Evolutionary conservation across 257 asterid species (phyloP).

Genomic region (Phtheirospermum japonicum): DNA sequence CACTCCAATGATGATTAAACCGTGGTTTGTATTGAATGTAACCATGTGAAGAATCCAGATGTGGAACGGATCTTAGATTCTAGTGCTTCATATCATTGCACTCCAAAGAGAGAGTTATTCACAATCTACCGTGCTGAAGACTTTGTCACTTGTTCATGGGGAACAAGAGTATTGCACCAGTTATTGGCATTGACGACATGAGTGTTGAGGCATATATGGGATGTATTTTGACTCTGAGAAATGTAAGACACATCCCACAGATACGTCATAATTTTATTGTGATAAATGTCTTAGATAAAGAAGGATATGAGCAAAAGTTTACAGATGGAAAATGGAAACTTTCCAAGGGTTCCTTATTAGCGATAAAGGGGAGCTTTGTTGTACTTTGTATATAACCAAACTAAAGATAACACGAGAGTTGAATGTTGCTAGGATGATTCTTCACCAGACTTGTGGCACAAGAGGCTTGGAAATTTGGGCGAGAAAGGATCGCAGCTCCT

Average conservation of each 20-base stretch:
- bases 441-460: neutral
- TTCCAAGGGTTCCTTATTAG: no score
- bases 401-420: neutral
- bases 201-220: no score
- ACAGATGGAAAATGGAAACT: no score
- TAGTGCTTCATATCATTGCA: constrained; percentile 7
- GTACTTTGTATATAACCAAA: no score
- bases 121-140: constrained; percentile 11
- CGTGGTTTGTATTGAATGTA: neutral
- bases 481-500: neutral
- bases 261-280: no score
- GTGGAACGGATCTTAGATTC: constrained; percentile 1
- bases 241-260: no score
- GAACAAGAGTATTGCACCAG: neutral
- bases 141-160: neutral
- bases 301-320: no score
- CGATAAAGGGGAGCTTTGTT: no score
- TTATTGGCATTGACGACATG: no score
- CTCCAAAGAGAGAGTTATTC: constrained; percentile 13
- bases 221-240: no score
- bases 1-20: neutral
- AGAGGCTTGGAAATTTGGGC: neutral
- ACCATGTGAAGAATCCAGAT: neutral
- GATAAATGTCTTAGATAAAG: no score
- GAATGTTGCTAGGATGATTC: neutral